These are phyloP conservation scores for Penicillium steckii DNA, from an alignment of 495 filamentous ascomycete genomes.

Conservation along the genomic window DNA sequence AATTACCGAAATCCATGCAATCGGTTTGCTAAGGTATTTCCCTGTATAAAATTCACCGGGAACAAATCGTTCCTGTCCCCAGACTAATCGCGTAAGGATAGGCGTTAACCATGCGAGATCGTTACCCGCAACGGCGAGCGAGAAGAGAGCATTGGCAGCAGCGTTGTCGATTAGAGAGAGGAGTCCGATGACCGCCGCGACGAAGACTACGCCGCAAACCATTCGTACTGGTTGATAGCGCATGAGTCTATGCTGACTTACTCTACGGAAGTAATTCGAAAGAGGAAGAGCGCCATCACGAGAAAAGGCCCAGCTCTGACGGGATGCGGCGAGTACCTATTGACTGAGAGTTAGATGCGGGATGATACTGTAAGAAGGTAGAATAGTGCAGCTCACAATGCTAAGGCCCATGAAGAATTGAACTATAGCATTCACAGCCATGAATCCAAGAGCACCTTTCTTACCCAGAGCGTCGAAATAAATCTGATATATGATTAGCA, in stretches of 20 bases:
- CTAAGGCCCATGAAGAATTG: constrained; percentile 48
- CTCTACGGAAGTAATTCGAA: constrained; percentile 58
- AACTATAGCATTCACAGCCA: constrained; percentile 40
- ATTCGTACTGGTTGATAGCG: constrained; percentile 62
- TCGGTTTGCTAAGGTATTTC: constrained; percentile 42
- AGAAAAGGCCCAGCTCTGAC: constrained; percentile 62
- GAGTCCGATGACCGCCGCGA: constrained; percentile 55
- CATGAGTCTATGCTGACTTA: constrained; percentile 45
- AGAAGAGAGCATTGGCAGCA: constrained; percentile 61
- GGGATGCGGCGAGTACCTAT: constrained; percentile 53
- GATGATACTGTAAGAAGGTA: too few relatives aligned
- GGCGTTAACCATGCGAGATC: constrained; percentile 64
- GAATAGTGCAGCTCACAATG: too few relatives aligned
- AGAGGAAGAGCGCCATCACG: constrained; percentile 62
- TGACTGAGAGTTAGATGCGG: not conserved
- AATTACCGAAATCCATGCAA: constrained; percentile 52
- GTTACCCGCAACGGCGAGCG: constrained; percentile 60
- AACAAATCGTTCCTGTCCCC: constrained; percentile 61
- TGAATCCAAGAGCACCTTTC: constrained; percentile 45
- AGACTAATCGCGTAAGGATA: constrained; percentile 60
- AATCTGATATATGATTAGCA: constrained; percentile 19
- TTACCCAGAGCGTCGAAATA: constrained; percentile 49
- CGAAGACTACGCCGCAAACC: constrained; percentile 56
- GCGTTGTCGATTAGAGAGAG: constrained; percentile 58
- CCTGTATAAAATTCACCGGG: constrained; percentile 65